These are phyloP conservation scores for Exophiala aquamarina DNA, from an alignment of 2,329 filamentous ascomycete genomes.

Conservation along the genomic window DNA sequence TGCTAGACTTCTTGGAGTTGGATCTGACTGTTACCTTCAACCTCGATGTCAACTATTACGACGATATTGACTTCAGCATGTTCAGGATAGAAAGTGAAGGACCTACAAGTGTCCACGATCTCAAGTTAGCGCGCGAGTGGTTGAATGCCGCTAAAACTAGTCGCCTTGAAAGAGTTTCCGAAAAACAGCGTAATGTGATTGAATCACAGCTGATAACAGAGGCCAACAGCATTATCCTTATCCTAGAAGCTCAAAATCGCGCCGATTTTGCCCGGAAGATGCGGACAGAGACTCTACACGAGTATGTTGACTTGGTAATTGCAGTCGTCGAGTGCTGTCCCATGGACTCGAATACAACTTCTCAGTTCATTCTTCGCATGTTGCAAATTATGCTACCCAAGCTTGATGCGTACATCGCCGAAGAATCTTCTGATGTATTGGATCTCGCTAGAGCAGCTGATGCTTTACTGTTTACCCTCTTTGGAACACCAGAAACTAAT, in stretches of 20 bases:
- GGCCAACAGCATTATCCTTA: conserved; percentile 37
- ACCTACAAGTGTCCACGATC: conserved; percentile 58
- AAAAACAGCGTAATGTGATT: conserved; percentile 35
- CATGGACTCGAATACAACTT: conserved; percentile 69
- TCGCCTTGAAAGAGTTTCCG: conserved; percentile 50
- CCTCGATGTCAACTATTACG: conserved; percentile 60
- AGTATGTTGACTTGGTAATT: conserved; percentile 82
- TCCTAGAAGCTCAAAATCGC: conserved; percentile 43
- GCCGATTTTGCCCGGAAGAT: conserved; percentile 37
- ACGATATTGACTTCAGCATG: conserved; percentile 65
- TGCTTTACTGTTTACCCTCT: conserved; percentile 53
- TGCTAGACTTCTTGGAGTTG: conserved; percentile 85
- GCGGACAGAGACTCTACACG: conserved; percentile 68
- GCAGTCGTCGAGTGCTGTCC: conserved; percentile 82
- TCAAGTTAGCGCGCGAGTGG: conserved; percentile 71
- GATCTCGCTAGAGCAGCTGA: conserved; percentile 76
- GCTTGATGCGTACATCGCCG: conserved; percentile 72
- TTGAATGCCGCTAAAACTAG: conserved; percentile 54
- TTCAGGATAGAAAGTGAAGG: conserved; percentile 61
- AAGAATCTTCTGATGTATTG: conserved; percentile 67
- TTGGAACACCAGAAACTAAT: conserved; percentile 32
- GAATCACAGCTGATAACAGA: conserved; percentile 43
- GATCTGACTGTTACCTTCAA: conserved; percentile 50
- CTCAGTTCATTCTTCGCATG: conserved; percentile 78
- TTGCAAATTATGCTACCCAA: conserved; percentile 86